phyloP scores from a whole-genome alignment of 2,329 filamentous ascomycete species.

The Botrytis fragariae region DNA sequence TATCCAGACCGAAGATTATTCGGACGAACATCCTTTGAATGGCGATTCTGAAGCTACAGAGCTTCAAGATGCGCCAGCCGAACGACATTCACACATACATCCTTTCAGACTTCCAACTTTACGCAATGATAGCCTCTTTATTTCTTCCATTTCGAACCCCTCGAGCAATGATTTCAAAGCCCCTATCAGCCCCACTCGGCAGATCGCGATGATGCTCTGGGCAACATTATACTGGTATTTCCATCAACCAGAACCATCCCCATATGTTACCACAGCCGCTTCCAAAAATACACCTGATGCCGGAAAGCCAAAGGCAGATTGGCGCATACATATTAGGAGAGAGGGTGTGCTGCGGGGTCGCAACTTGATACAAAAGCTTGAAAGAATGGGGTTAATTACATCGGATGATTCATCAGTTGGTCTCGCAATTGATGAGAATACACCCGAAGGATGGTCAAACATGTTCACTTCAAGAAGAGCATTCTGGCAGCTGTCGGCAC shows the following conservation, averaged over 20 bases:
- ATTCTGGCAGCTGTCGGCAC: slow-evolving; percentile 91
- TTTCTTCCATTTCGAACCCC: slow-evolving; percentile 86
- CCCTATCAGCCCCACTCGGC: slow-evolving; percentile 74
- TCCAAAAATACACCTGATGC: slow-evolving; percentile 63
- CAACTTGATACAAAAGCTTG: slow-evolving; percentile 83
- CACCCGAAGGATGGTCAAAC: slow-evolving; percentile 64
- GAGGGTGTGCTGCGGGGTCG: slow-evolving; percentile 84
- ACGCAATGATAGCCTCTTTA: slow-evolving; percentile 78
- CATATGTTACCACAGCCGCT: slow-evolving; percentile 59
- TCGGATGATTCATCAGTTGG: slow-evolving; percentile 75
- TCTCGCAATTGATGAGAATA: slow-evolving; percentile 57
- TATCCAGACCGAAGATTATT: slow-evolving; percentile 62
- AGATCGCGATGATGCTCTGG: slow-evolving; percentile 97
- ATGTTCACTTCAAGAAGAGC: slow-evolving; percentile 80
- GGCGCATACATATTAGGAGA: slow-evolving; percentile 78
- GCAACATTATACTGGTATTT: slow-evolving; percentile 97
- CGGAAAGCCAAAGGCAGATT: slow-evolving; percentile 79
- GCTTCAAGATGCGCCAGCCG: slow-evolving; percentile 33
- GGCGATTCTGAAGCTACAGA: slow-evolving; percentile 33
- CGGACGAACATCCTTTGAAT: slow-evolving; percentile 36
- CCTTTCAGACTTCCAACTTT: slow-evolving; percentile 75
- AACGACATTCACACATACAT: slow-evolving; percentile 48
- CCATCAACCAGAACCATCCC: slow-evolving; percentile 73
- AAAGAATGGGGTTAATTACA: slow-evolving; percentile 85
- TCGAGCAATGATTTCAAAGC: slow-evolving; percentile 77